A percentile compares a stretch with the other conserved stretches of the same genome.
phyloP scores from a whole-genome alignment of 2,329 filamentous ascomycete genomes.

The Mycogone perniciosa region DNA sequence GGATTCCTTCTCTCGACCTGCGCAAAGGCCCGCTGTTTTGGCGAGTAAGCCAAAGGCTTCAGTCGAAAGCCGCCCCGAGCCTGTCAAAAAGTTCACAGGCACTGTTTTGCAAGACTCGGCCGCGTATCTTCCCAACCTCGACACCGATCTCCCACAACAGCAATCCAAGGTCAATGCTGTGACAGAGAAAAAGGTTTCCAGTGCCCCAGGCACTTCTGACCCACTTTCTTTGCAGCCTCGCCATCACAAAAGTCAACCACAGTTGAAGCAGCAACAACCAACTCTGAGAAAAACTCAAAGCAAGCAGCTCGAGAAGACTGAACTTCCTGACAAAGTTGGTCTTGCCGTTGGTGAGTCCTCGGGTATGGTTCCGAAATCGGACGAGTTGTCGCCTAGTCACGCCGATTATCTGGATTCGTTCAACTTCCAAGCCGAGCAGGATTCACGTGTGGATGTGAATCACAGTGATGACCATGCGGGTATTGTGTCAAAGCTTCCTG shows the following conservation, averaged over 20 bases:
- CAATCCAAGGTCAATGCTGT: conserved; percentile 9
- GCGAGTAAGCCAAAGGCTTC: conserved; percentile 18
- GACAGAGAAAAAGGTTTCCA: conserved; percentile 8
- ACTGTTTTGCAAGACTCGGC: conserved; percentile 13
- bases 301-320: conserved; percentile 26
- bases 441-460: conserved; percentile 19
- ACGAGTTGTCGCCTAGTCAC: conserved; percentile 17
- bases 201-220: conserved; percentile 15
- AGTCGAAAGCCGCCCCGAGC: conserved; percentile 21
- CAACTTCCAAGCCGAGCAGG: conserved; percentile 20
- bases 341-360: not conserved
- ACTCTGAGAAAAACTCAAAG: conserved; percentile 40
- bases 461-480: conserved; percentile 21
- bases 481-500: conserved; percentile 22
- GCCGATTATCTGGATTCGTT: conserved; percentile 24
- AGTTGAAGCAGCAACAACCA: conserved; percentile 39
- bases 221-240: conserved; percentile 32
- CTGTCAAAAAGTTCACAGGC: conserved; percentile 19
- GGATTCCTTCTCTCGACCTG: conserved; percentile 33
- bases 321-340: conserved; percentile 4
- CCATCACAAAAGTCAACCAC: conserved; percentile 49
- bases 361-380: conserved; percentile 1
- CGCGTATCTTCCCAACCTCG: conserved; percentile 13
- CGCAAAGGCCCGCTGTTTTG: conserved; percentile 24
- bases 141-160: conserved; percentile 16